Base-by-base conservation (phyloP, 352 stramenopile genomes). In the Pilasporangium apinafurcum region DNA sequence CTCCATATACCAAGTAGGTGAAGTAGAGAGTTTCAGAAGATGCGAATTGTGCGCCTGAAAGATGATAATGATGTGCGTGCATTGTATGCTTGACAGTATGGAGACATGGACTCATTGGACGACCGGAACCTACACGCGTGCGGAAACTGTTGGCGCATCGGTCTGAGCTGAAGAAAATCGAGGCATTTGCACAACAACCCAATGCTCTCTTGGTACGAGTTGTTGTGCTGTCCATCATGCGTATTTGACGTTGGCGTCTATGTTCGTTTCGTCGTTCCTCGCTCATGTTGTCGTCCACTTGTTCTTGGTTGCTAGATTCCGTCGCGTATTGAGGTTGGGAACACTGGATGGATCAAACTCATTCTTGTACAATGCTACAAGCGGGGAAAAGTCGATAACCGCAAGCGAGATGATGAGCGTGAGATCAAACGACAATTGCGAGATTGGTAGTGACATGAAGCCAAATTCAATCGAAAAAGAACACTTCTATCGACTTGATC, bases 261-360 rank as follows among this genome's bases (percentile, higher is more conserved):
- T 29, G 8, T 8, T 39, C 27, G 8, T 26, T 13, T 42, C 16
- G 16, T 27, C 17, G 36, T 21, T 12, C 36, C 21, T 21, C 21
- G 16, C 24, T 14, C 17, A 12, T 46, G 16, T 18, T 46, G 27
- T 35, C 10, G 22, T 21, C 20, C 29, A 35, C 13, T 9, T n/a
- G 14, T 16, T 2, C 12, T 40, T 57, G 31, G 6, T 35, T 17
- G 18, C 26, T 30, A 92, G 80, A 73, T 92, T 36, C 80, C 80
- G 13, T 64, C 77, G 53, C 70, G 80, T 3, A 58, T 90, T 7
- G 72, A 92, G 48, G 65, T 88, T 3, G 73, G 77, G 28, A 74
- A 67, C 29, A 92, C 80, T 9, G 79, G 79, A 6, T 92, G 80
- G 80, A 86, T 92, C 60, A 92, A 92, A 41, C 65, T 92, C n/a